Base-by-base conservation (phyloP, 169 alveolate species). In the Plasmodium yoelii region DNA sequence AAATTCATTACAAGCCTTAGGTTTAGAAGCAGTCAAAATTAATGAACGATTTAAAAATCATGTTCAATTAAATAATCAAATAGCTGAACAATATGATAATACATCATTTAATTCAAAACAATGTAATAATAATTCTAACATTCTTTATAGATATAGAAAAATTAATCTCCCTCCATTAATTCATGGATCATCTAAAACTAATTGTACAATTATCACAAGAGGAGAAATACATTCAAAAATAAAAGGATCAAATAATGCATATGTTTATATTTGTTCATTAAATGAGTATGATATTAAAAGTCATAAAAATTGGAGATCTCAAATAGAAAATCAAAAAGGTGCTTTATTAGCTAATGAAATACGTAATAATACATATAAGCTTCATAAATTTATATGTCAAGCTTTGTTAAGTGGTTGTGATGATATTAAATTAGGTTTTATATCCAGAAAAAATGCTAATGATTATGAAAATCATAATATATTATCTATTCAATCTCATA, bases 371-470 rank as follows among this genome's bases (percentile, higher is more conserved):
- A 96, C 98, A 2, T 91, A 96, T 39, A 95, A 96, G 73, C 93
- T 96, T 77, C 95, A 94, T 86, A 93, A 95, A 47, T 96, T 94
- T 84, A 97, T 95, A n/a, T 95, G 97, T 2, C 94, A 95, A 57
- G 98, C 98, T 56, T 69, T 93, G 42, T 90, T 96, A 53, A 94
- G 97, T 60, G 97, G 98, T n/a, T 96, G 98, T 72, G 97, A 95
- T 55, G 95, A 91, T 8, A 84, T 96, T 47, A 94, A 95, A 67
- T 94, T 96, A 56, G 98, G 97, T 10, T 96, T 91, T 90, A 93
- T 96, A 10, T 93, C 97, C 13, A 63, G 98, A 71, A 93, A 94
- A 56, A 64, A 93, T 34, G 95, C 97, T n/a, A 93, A 93, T 63
- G 98, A 96, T 74, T 93, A 96, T 18, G 98, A 95, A 80, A 77